Evolutionary conservation across 2,329 filamentous ascomycete species (phyloP), one percentile per base, ranked within the genome.

Genomic region (Lecanicillium sp.): DNA sequence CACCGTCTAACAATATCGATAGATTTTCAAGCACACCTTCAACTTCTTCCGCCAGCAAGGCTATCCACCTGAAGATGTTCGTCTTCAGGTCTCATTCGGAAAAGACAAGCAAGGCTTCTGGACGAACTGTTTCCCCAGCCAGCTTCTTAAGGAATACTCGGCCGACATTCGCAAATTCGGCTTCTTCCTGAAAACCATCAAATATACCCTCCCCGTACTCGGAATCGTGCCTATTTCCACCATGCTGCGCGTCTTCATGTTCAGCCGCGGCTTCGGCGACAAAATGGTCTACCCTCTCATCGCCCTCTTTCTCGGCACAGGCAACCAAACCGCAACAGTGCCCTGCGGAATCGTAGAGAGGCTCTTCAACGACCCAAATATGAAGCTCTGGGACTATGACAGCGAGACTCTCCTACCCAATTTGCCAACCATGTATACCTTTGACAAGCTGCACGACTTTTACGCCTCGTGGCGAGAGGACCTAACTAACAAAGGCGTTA

Each of bases 251-350:
- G 56, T 85, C 36, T 85, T 84, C 57, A 62, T 75, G 41, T 86
- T 87, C 58, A 79, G 68, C 40, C 68, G 73, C 9, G 80, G 83
- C 40, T 88, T 87, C 52, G 73, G 73, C 13, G 79, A 86, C 50
- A 78, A 76, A 27, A 79, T 87, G 58, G 77, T 82, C 0, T 68
- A 83, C 41, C 83, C 83, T 1, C 73, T 87, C 54, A 73, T 85
- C 22, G 83, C 83, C 0, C 63, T 87, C 2, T 86, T 88, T 52
- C 64, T 87, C 0, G 83, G 83, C 1, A 86, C 83, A 0, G 81
- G 83, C 2, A 87, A 87, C 47, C 79, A 84, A 49, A 83, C 82
- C 0, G 75, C 81, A 0, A 77, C 85, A 45, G 81, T 87, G 0
- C 77, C 82, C 0, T 74, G 71, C 30, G 79, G 81, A 17, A 78